These are phyloP conservation scores for Alliaria petiolata DNA, from an alignment of 345 rosid genomes.

Conservation along the genomic window DNA sequence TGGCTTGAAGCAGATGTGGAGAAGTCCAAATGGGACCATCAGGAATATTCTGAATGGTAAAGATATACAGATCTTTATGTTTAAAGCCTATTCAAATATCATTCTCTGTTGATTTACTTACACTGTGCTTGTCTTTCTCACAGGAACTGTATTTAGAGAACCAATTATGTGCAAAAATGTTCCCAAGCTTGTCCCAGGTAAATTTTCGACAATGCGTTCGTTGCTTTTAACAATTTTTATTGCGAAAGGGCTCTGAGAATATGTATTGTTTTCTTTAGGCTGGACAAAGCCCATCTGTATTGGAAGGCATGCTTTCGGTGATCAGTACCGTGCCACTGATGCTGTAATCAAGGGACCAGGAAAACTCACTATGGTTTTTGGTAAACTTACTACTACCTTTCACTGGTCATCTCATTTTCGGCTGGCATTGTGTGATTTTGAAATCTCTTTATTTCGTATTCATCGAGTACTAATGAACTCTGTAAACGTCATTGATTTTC, in stretches of 20 bases:
- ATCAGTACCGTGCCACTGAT: constrained; percentile 95
- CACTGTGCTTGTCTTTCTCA: constrained; percentile 5
- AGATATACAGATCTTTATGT: constrained; percentile 14
- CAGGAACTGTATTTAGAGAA: constrained; percentile 99
- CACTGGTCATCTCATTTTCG: background rate
- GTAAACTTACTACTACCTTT: constrained; percentile 31
- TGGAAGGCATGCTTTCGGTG: constrained; percentile 99
- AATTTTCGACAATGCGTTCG: background rate
- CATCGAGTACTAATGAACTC: background rate
- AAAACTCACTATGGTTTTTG: constrained; percentile 83
- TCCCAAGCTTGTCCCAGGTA: constrained; percentile 85
- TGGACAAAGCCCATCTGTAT: constrained; percentile 99
- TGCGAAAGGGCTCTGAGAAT: background rate
- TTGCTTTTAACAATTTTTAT: background rate
- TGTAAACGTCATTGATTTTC: constrained; percentile 41
- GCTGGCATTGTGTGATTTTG: background rate
- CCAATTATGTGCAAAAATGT: constrained; percentile 94
- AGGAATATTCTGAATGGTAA: constrained; percentile 92
- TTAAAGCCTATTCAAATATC: background rate
- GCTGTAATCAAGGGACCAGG: constrained; percentile 88
- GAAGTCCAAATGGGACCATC: constrained; percentile 93
- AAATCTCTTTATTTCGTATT: background rate
- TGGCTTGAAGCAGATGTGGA: constrained; percentile 93
- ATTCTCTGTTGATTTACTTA: background rate
- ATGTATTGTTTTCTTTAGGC: constrained; percentile 40